A percentile compares a stretch with the other conserved stretches of the same genome.
Evolutionary conservation across 495 filamentous ascomycete genomes (phyloP).

Genomic region (Penicillium cataractarum): DNA sequence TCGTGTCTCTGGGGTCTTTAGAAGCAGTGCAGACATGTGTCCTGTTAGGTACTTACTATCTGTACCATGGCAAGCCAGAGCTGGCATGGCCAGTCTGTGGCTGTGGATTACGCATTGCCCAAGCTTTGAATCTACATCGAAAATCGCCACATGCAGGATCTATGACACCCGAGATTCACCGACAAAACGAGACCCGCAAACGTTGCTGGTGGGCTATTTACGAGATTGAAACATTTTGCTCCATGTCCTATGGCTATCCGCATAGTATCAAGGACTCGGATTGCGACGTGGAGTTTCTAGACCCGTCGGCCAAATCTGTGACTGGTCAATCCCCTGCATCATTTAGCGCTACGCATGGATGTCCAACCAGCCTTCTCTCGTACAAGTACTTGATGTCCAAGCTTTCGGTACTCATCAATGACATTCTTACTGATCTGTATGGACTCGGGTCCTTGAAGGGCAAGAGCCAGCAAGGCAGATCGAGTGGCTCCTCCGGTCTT

Average conservation of each 20-base stretch:
- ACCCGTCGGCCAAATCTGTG: conserved; percentile 24
- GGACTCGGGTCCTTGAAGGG: conserved; percentile 15
- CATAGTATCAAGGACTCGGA: conserved; percentile 37
- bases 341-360: conserved; percentile 12
- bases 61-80: conserved; percentile 38
- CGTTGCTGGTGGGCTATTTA: conserved; percentile 48
- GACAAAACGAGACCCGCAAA: conserved; percentile 36
- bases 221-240: conserved; percentile 44
- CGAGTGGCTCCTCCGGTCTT: background rate
- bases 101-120: conserved; percentile 38
- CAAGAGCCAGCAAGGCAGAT: background rate
- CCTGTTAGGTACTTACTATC: conserved; percentile 42
- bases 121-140: conserved; percentile 42
- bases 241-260: conserved; percentile 43
- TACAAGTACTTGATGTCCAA: conserved; percentile 41
- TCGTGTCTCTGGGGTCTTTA: conserved; percentile 30
- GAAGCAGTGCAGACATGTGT: conserved; percentile 40
- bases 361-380: conserved; percentile 25
- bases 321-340: conserved; percentile 12
- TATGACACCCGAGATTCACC: conserved; percentile 5
- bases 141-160: conserved; percentile 5
- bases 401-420: conserved; percentile 30
- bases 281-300: conserved; percentile 39
- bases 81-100: conserved; percentile 46
- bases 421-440: conserved; percentile 30